Evolutionary conservation across 2,329 filamentous ascomycete genomes (phyloP).

Genomic region (Dryadomyces quercus-mongolicae): DNA sequence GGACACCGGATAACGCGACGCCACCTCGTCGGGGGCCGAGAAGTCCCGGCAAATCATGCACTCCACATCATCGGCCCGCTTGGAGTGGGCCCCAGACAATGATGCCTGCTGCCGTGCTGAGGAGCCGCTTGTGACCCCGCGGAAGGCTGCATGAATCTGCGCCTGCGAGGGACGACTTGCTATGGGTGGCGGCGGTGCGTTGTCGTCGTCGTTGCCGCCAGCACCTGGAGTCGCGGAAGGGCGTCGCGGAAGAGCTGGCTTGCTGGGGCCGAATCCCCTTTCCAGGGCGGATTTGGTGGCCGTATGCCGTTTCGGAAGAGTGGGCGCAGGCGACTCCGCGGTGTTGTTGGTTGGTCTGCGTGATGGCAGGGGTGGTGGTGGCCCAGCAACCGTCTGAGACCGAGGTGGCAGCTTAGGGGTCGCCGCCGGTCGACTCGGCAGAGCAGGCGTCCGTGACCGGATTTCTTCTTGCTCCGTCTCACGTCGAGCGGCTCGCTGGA

Average conservation of each 20-base stretch:
- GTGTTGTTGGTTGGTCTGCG: conserved; percentile 22
- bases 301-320: conserved; percentile 21
- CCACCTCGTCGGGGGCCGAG: conserved; percentile 66
- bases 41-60: conserved; percentile 86
- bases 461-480: neutral
- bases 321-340: conserved; percentile 39
- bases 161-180: conserved; percentile 37
- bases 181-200: conserved; percentile 38
- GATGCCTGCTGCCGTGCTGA: neutral
- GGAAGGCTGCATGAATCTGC: conserved; percentile 33
- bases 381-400: conserved; percentile 23
- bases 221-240: neutral
- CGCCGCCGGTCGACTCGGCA: conserved; percentile 3
- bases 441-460: neutral
- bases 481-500: conserved; percentile 12
- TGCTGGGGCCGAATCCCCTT: conserved; percentile 14
- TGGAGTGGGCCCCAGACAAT: neutral
- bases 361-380: conserved; percentile 33
- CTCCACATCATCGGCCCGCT: conserved; percentile 15
- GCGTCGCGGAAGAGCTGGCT: neutral
- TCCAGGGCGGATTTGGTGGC: conserved; percentile 16
- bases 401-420: too few relatives aligned
- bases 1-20: conserved; percentile 61
- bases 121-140: neutral
- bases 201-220: conserved; percentile 6